Conservation (phyloP, 805 yeast species). For the Pichia manshurica region DNA sequence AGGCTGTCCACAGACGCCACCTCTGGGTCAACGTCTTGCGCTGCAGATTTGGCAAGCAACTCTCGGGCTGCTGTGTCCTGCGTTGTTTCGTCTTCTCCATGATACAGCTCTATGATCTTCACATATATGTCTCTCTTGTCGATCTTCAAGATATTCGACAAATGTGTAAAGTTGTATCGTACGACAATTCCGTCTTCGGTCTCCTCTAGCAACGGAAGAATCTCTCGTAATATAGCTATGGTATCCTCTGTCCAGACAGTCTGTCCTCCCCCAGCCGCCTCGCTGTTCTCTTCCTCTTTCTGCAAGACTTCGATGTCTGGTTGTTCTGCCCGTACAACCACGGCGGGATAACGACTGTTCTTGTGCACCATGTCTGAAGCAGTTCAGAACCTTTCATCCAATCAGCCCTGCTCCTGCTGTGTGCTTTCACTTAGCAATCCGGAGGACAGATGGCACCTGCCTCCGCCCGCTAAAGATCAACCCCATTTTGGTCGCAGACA, state of each 20-base stretch:
- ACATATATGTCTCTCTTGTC: conserved; percentile 16
- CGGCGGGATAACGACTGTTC: not conserved
- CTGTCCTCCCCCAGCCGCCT: not conserved
- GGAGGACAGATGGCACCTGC: too few species aligned
- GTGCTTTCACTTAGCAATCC: too few species aligned
- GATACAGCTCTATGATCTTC: conserved; percentile 24
- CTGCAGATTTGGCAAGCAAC: not conserved
- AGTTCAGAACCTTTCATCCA: too few species aligned
- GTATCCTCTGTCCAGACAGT: conserved; percentile 18
- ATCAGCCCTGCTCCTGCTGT: too few species aligned
- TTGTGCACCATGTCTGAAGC: too few species aligned
- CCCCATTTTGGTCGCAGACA: too few species aligned
- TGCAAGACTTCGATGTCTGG: not conserved
- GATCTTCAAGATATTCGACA: conserved; percentile 14
- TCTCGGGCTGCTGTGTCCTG: too few species aligned
- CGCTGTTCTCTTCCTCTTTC: not conserved
- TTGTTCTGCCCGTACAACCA: not conserved
- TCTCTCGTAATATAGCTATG: conserved; percentile 12
- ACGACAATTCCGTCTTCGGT: conserved; percentile 17
- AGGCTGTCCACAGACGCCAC: conserved; percentile 11
- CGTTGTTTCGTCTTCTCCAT: not conserved
- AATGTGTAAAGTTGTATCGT: conserved; percentile 19
- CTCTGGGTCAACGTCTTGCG: not conserved
- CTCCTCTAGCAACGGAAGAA: conserved; percentile 14
- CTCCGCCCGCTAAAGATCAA: too few species aligned